These are phyloP conservation scores for Cicer yamashitae DNA, from an alignment of 306 rosid genomes.

Conservation along the genomic window DNA sequence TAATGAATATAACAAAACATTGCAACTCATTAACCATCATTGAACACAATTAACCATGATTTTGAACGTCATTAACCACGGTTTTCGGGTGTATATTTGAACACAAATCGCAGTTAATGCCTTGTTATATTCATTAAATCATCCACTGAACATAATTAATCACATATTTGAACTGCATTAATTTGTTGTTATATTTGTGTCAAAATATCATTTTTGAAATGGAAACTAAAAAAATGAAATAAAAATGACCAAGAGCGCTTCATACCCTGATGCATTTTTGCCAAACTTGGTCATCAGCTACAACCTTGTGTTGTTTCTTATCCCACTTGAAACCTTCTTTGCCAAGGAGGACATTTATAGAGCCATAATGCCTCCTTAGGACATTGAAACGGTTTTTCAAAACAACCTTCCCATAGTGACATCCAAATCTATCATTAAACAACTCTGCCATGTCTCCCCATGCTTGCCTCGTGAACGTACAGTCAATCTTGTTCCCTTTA, in stretches of 20 bases:
- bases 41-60: no score
- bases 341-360: constrained; percentile 53
- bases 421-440: constrained; percentile 53
- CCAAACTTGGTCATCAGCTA: constrained; percentile 61
- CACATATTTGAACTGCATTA: no score
- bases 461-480: constrained; percentile 56
- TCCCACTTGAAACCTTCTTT: constrained; percentile 64
- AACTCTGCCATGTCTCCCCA: constrained; percentile 58
- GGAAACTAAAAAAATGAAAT: not conserved
- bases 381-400: constrained; percentile 59
- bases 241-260: constrained; percentile 3
- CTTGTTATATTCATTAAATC: no score
- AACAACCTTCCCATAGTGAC: constrained; percentile 53
- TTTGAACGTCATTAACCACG: no score
- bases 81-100: no score
- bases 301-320: constrained; percentile 51
- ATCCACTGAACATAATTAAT: no score
- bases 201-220: no score
- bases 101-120: no score
- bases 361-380: constrained; percentile 56
- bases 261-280: constrained; percentile 55
- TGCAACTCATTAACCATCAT: no score
- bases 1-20: no score
- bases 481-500: constrained; percentile 59
- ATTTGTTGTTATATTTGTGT: no score